These are phyloP conservation scores for Phytophthora citrophthora DNA, from an alignment of 352 stramenopile genomes.

Conservation along the genomic window DNA sequence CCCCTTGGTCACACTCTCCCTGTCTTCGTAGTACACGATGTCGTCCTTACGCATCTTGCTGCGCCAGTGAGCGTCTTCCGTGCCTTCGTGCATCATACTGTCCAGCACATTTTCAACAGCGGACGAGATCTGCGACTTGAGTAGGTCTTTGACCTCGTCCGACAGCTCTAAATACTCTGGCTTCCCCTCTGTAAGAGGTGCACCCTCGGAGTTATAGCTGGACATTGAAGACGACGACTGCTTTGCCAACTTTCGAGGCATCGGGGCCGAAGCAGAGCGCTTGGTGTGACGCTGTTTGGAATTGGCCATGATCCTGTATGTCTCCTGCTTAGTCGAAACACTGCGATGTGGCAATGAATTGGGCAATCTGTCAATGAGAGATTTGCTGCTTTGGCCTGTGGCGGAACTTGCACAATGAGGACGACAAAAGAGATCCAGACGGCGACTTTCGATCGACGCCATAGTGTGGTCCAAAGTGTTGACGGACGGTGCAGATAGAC, in stretches of 20 bases:
- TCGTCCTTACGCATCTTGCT: conserved; percentile 43
- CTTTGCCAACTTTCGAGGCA: conserved; percentile 13
- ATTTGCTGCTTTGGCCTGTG: conserved; percentile 13
- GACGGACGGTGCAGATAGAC: conserved; percentile 8
- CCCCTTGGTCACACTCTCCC: conserved; percentile 28
- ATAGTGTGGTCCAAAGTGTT: conserved; percentile 7
- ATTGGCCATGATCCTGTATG: conserved; percentile 15
- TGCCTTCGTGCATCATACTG: conserved; percentile 42
- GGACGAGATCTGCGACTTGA: conserved; percentile 35
- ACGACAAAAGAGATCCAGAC: neutral
- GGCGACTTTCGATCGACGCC: no score
- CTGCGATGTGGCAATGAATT: conserved; percentile 16
- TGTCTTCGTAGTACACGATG: conserved; percentile 49
- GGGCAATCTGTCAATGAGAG: conserved; percentile 26
- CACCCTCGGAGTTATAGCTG: conserved; percentile 25
- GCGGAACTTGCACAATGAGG: conserved; percentile 21
- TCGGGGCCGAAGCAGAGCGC: conserved; percentile 21
- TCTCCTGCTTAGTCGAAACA: conserved; percentile 15
- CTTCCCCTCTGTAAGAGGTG: conserved; percentile 5
- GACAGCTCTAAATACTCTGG: conserved; percentile 33
- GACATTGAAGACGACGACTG: conserved; percentile 23
- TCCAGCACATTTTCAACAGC: conserved; percentile 46
- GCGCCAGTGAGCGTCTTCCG: conserved; percentile 31
- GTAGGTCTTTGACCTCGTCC: conserved; percentile 28
- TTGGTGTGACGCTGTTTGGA: conserved; percentile 13